Percentiles rank a stretch among this genome's conserved stretches.
Conservation (phyloP, 345 rosid genomes). For the Hirschfeldia incana region DNA sequence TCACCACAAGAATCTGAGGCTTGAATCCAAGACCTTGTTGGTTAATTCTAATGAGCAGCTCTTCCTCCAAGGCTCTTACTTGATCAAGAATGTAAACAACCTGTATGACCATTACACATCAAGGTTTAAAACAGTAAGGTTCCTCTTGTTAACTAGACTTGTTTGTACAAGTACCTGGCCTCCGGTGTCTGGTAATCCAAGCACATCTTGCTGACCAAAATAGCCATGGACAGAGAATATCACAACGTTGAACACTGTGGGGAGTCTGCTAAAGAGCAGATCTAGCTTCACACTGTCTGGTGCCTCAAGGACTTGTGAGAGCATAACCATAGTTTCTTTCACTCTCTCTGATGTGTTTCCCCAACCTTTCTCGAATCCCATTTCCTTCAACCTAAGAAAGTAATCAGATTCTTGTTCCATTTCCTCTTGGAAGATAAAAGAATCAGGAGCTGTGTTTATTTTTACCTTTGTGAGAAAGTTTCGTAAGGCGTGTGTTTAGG, state of each 20-base stretch:
- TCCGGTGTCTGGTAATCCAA: conserved; percentile 94
- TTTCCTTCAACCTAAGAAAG: conserved; percentile 67
- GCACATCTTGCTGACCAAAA: conserved; percentile 88
- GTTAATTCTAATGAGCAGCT: conserved; percentile 61
- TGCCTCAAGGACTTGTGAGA: conserved; percentile 87
- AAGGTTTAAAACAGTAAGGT: background rate
- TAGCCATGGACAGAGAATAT: conserved; percentile 93
- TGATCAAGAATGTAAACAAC: conserved; percentile 98
- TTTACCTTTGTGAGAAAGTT: conserved; percentile 66
- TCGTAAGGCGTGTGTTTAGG: conserved; percentile 61
- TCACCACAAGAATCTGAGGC: conserved; percentile 91
- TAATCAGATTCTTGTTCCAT: background rate
- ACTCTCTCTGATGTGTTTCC: conserved; percentile 69
- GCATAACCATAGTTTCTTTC: conserved; percentile 66
- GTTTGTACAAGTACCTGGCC: conserved; percentile 63
- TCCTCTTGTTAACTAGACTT: background rate
- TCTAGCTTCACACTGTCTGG: conserved; percentile 75
- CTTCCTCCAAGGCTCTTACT: conserved; percentile 92
- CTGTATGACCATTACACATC: conserved; percentile 39
- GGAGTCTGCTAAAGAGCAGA: conserved; percentile 64
- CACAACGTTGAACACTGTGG: conserved; percentile 73
- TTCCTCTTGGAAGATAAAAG: background rate
- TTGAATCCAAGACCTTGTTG: conserved; percentile 71
- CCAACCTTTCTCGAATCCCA: conserved; percentile 98
- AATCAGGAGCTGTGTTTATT: background rate